Conservation (phyloP, 2,329 filamentous ascomycete species). For the Chrysoporthe puriensis region DNA sequence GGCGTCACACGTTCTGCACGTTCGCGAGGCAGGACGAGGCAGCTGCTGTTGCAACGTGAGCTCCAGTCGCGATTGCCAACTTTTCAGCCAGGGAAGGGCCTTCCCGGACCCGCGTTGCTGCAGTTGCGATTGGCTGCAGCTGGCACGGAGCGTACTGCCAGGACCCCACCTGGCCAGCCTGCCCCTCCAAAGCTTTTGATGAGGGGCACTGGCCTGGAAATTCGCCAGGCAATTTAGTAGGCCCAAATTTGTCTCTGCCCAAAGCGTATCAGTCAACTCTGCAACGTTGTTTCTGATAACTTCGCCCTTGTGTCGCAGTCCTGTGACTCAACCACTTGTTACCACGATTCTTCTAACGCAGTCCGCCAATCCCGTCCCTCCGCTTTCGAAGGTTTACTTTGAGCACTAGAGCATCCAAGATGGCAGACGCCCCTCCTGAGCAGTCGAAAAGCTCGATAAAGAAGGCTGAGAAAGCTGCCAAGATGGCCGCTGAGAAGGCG, state of each 20-base stretch:
- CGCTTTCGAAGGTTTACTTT: not conserved
- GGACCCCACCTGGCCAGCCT: conserved; percentile 11
- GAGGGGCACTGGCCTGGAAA: conserved; percentile 11
- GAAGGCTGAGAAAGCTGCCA: conserved; percentile 68
- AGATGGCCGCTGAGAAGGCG: conserved; percentile 63
- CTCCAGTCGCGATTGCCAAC: conserved; percentile 14
- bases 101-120: conserved; percentile 6
- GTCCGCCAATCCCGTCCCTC: not conserved
- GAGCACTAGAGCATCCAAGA: conserved; percentile 29
- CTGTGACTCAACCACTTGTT: conserved; percentile 17
- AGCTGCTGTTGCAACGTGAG: conserved; percentile 12
- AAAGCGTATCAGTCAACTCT: conserved; percentile 1
- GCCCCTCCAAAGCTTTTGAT: conserved; percentile 14
- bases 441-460: conserved; percentile 67
- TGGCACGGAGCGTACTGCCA: not conserved
- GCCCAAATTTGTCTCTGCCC: conserved; percentile 11
- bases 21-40: conserved; percentile 1
- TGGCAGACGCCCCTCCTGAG: conserved; percentile 37
- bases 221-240: conserved; percentile 2
- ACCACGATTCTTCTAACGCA: not conserved
- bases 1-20: conserved; percentile 13
- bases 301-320: not conserved
- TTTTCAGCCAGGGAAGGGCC: conserved; percentile 20
- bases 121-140: conserved; percentile 14
- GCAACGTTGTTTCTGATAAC: conserved; percentile 5